Evolutionary conservation across 495 filamentous ascomycete species (phyloP), one percentile per base, ranked within the genome.

Genomic region (Massariosphaeria phaeospora): DNA sequence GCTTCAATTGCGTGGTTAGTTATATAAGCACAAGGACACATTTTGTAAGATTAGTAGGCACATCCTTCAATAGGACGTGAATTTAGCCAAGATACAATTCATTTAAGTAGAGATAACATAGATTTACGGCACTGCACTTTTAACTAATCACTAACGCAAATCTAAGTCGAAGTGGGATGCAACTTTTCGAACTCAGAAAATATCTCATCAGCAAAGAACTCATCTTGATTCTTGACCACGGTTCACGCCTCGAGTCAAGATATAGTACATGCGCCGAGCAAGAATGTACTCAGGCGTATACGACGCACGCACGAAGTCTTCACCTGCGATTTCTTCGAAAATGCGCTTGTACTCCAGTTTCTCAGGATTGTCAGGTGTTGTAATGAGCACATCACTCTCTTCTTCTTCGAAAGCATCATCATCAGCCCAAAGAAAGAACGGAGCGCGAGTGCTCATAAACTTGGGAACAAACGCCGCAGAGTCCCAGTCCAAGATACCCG

Each of bases 401-500:
- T 36, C 34, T 3, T 36, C 34, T 5, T 36, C 12, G 3, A 5
- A 5, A n/a, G 4, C 34, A n/a, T 36, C 34, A 13, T 36, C 34
- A 12, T n/a, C 34, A 4, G 34, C 18, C 55, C 55, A 58, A 1
- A 52, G 8, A 4, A 4, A 58, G 39, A 43, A 44, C 20, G 55
- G 55, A 1, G 48, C 46, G 5, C 24, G 27, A 21, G 10, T 34
- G 33, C 8, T 25, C 36, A 51, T 15, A 29, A 44, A 58, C 15
- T 36, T 27, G 30, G 55, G 55, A 5, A 26, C 47, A 46, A 44
- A 52, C 2, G 38, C 3, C 2, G 46, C 38, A 5, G 9, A 3
- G 34, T 58, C 46, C 55, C 55, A 58, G 55, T 58, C 55, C 2
- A 58, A 9, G 11, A 58, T 25, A 11, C 55, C 55, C 1, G 31